phyloP scores from a whole-genome alignment of 805 yeast genomes.

The Saccharomycodes ludwigii region DNA sequence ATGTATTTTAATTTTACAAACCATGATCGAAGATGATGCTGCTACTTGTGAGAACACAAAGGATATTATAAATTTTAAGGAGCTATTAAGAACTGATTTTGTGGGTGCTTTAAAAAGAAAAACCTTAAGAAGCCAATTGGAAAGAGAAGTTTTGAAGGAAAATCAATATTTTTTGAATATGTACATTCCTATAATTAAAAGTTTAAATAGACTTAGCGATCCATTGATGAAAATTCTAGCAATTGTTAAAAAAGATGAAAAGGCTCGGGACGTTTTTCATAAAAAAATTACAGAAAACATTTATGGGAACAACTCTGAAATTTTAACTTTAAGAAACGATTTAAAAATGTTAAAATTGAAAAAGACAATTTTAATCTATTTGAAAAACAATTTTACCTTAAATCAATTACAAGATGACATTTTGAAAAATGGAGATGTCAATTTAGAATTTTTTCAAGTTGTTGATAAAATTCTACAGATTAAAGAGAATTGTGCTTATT shows the following conservation, averaged over 20 bases:
- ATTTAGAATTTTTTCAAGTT: conserved; percentile 45
- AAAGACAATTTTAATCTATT: conserved; percentile 37
- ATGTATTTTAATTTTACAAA: conserved; percentile 20
- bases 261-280: conserved; percentile 13
- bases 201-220: conserved; percentile 10
- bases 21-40: conserved; percentile 17
- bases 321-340: conserved; percentile 11
- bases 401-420: conserved; percentile 59
- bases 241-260: conserved; percentile 1
- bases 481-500: conserved; percentile 52
- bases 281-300: not conserved
- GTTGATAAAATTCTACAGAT: conserved; percentile 52
- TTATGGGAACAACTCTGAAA: conserved; percentile 2
- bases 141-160: conserved; percentile 5
- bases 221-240: not conserved
- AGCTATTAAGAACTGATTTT: conserved; percentile 32
- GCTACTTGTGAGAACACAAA: conserved; percentile 10
- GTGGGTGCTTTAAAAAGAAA: conserved; percentile 51
- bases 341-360: conserved; percentile 26
- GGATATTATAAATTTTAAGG: conserved; percentile 19
- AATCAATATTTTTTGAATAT: conserved; percentile 3
- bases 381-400: conserved; percentile 53
- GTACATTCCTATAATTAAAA: conserved; percentile 4
- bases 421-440: conserved; percentile 30
- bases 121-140: conserved; percentile 41